A percentile compares a stretch with the other conserved stretches of the same genome.
phyloP scores from a whole-genome alignment of 495 filamentous ascomycete genomes.

The Sordaria brevicollis region DNA sequence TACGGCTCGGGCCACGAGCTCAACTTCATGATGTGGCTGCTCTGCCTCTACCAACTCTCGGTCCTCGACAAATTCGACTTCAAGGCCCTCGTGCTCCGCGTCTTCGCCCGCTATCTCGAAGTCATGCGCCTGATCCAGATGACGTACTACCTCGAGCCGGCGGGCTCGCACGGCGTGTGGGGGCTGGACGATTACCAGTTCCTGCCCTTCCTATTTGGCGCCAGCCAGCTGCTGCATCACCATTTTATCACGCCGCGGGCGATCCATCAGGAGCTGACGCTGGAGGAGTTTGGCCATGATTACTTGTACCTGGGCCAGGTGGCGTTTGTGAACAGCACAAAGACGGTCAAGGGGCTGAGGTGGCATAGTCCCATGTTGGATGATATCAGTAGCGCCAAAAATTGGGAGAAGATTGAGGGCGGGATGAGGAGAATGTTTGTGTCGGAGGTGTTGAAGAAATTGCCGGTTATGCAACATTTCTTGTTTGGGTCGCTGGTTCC shows the following conservation, averaged over 20 bases:
- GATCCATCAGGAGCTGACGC: slow-evolving; percentile 74
- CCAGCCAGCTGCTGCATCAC: slow-evolving; percentile 79
- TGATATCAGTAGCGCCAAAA: slow-evolving; percentile 87
- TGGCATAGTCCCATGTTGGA: slow-evolving; percentile 99
- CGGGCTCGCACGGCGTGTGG: slow-evolving; percentile 93
- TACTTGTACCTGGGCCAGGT: slow-evolving; percentile 90
- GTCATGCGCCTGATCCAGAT: slow-evolving; percentile 76
- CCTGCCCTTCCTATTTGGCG: slow-evolving; percentile 88
- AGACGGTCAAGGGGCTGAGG: slow-evolving; percentile 87
- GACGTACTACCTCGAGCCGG: slow-evolving; percentile 91
- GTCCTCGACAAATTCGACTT: slow-evolving; percentile 57
- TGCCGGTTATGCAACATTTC: slow-evolving; percentile 98
- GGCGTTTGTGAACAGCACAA: slow-evolving; percentile 86
- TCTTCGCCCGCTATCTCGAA: slow-evolving; percentile 72
- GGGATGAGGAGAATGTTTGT: slow-evolving; percentile 97
- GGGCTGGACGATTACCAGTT: slow-evolving; percentile 98
- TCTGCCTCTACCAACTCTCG: slow-evolving; percentile 76
- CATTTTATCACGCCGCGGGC: slow-evolving; percentile 75
- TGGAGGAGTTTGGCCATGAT: slow-evolving; percentile 76
- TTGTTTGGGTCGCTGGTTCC: slow-evolving; percentile 78
- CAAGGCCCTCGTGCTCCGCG: slow-evolving; percentile 55
- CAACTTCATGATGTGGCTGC: slow-evolving; percentile 89
- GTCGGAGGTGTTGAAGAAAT: slow-evolving; percentile 81
- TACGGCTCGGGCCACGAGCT: slow-evolving; percentile 96
- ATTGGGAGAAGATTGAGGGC: slow-evolving; percentile 83